Conservation (phyloP, 169 alveolate genomes). For the Theileria orientalis region DNA sequence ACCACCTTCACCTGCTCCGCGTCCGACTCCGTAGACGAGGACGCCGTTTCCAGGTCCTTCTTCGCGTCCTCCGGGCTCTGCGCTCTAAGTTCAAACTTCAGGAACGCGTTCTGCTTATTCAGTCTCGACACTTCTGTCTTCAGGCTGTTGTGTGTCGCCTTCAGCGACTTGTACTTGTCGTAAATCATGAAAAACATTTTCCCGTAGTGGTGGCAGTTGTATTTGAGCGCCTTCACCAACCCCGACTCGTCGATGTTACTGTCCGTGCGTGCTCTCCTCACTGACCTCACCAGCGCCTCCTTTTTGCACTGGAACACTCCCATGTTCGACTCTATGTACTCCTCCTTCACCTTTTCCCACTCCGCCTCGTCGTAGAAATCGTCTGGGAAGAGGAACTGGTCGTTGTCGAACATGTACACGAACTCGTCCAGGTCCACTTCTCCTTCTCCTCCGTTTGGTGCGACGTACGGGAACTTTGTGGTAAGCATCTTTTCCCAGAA, state of each 20-base stretch:
- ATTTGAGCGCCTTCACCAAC: background rate
- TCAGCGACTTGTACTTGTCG: slow-evolving; percentile 13
- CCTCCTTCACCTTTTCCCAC: background rate
- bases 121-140: slow-evolving; percentile 14
- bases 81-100: slow-evolving; percentile 18
- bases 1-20: background rate
- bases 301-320: slow-evolving; percentile 39
- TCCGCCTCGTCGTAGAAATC: background rate
- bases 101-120: slow-evolving; percentile 20
- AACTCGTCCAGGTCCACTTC: slow-evolving; percentile 14
- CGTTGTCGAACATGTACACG: background rate
- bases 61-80: background rate
- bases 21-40: slow-evolving; percentile 9
- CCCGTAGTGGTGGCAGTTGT: background rate
- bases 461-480: slow-evolving; percentile 11
- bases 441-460: background rate
- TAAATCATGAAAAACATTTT: background rate
- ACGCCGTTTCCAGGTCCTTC: background rate
- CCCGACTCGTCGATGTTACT: background rate
- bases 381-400: background rate
- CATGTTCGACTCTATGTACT: slow-evolving; percentile 3
- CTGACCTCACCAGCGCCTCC: slow-evolving; percentile 1
- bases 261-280: background rate
- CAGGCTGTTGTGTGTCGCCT: background rate
- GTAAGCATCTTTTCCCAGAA: slow-evolving; percentile 14